Conservation (phyloP, 768 basidiomycete genomes). For the Coprinopsis sp. region DNA sequence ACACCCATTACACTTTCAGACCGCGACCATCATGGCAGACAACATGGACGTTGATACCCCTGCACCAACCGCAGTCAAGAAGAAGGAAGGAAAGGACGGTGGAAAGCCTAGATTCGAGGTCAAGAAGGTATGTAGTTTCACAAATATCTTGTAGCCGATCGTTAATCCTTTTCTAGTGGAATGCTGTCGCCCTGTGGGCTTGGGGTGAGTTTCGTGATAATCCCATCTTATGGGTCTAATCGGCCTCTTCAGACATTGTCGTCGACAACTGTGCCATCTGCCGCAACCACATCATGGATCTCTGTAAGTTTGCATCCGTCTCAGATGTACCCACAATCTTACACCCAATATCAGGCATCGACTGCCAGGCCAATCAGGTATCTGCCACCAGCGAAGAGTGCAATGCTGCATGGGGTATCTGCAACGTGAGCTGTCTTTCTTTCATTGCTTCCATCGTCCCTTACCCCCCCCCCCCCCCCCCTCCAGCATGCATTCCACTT, state of each 20-base stretch:
- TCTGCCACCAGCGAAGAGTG: slow-evolving; percentile 96
- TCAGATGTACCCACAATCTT: neutral
- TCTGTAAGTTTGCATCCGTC: slow-evolving; percentile 63
- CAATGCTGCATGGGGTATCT: slow-evolving; percentile 98
- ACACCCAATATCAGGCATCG: slow-evolving; percentile 69
- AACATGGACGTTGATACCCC: slow-evolving; percentile 59
- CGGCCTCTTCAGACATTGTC: slow-evolving; percentile 75
- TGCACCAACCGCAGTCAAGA: slow-evolving; percentile 38
- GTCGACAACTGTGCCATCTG: slow-evolving; percentile 99
- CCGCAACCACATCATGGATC: slow-evolving; percentile 99
- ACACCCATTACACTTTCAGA: neutral
- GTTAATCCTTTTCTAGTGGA: slow-evolving; percentile 66
- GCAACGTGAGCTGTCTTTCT: slow-evolving; percentile 63
- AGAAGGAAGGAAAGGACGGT: slow-evolving; percentile 51
- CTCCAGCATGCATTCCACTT: slow-evolving; percentile 97
- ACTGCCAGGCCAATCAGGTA: slow-evolving; percentile 98
- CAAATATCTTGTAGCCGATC: neutral
- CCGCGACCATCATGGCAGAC: slow-evolving; percentile 37
- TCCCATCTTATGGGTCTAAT: slow-evolving; percentile 13
- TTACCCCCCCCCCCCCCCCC: neutral
- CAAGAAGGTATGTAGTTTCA: slow-evolving; percentile 73
- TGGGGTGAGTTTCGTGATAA: slow-evolving; percentile 68
- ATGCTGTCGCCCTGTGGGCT: slow-evolving; percentile 96
- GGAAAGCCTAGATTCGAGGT: slow-evolving; percentile 92
- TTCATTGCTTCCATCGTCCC: neutral